Evolutionary conservation across 192 early-diverging fungal species (phyloP), one percentile per base, ranked within the genome.

Genomic region (Gonapodya prolifera): DNA sequence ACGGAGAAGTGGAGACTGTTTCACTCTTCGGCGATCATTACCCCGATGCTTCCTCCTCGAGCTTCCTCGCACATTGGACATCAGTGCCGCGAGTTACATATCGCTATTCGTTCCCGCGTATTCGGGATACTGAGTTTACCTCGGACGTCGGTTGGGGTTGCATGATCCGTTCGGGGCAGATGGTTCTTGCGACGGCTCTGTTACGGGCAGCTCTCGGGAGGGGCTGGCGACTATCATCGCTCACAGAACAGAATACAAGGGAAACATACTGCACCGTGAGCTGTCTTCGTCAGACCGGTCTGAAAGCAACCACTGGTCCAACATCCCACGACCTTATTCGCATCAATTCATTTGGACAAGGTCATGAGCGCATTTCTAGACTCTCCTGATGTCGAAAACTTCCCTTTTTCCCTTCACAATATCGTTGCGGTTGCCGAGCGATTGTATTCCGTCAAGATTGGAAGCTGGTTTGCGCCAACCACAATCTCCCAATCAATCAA

Each of bases 401-500:
- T 90, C 31, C 87, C 91, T 0, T 96, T 96, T 77, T 96, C 96
- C n/a, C 93, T 99, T 23, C 97, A 99, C 71, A 85, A 90, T 33
- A 94, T 99, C 79, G 94, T 95, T 1, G 82, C 92, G 29, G 82
- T 92, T 1, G 97, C 96, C 23, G 70, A 34, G 16, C 86, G 87
- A 74, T 91, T 93, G 81, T 87, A 90, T 69, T 95, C 91, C 35
- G 96, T 96, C 79, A 88, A 92, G 34, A 93, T 99, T 80, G 97
- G 97, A 31, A 89, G 97, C 83, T 99, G 97, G 96, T 99, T 98
- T 87, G 97, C 96, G 0, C 97, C 97, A 0, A 89, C 88, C 33
- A 96, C 92, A 17, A 93, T 93, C 13, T 91, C 91, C 28, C 92
- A 94, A 77, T 91, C 91, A 33, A 87, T 92, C 1, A 89, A 89